These are phyloP conservation scores for Fraxinus latifolia DNA, from an alignment of 305 asterid genomes.

Conservation along the genomic window DNA sequence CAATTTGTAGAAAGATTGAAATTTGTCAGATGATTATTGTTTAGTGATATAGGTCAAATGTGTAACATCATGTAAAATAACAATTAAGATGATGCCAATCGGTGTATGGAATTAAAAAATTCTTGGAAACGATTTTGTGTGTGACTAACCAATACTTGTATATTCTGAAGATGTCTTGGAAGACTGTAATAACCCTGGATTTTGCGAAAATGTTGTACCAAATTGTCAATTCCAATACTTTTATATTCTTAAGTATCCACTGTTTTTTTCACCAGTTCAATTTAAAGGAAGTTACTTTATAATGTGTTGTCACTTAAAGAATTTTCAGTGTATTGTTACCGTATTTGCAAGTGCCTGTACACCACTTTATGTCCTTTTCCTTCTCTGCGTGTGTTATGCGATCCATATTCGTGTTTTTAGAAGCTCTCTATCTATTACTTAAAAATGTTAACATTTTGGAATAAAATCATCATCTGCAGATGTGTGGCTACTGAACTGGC, in stretches of 20 bases:
- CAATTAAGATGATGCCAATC: background rate
- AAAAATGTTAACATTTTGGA: background rate
- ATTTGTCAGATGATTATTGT: background rate
- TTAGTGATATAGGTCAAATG: background rate
- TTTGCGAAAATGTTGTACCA: background rate
- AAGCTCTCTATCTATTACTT: background rate
- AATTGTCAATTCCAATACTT: background rate
- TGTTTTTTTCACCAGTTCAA: background rate
- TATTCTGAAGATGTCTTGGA: background rate
- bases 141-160: background rate
- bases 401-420: background rate
- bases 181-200: background rate
- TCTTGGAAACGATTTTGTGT: background rate
- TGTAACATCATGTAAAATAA: background rate
- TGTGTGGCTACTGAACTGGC: conserved; percentile 85
- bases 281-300: background rate
- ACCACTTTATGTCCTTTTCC: background rate
- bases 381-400: background rate
- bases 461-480: conserved; percentile 39
- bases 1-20: background rate
- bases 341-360: background rate
- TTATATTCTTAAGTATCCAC: background rate
- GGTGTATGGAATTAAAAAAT: background rate
- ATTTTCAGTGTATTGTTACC: background rate
- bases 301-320: background rate